Base-by-base conservation (phyloP, 768 basidiomycete genomes). In the Xerocomellus chrysenteron region DNA sequence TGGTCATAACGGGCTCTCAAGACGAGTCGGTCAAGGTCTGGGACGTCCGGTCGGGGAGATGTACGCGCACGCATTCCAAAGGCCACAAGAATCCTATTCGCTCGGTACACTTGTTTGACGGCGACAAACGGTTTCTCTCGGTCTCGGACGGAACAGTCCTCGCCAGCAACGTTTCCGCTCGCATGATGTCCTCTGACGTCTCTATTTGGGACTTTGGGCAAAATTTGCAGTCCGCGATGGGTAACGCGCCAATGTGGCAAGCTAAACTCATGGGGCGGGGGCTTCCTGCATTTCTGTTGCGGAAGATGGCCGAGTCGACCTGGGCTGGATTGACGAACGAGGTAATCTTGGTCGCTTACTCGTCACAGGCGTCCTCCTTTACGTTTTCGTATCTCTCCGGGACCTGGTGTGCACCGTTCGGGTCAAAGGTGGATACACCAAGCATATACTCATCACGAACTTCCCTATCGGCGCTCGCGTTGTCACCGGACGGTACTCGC, bases 21-120 rank as follows among this genome's bases (percentile, higher is more conserved):
- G 66, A 67, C 45, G 54, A 58, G 26, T 51, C 60, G 1, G 52
- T 67, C 36, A 65, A 63, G 21, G 28, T 67, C 16, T 67, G 66
- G 66, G 55, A 59, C 28, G 21, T 37, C 7, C 32, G 5, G 12
- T 49, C 64, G 4, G 64, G 64, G 17, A 42, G 16, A 5, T 56
- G 55, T 39, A 39, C 56, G 14, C 51, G 54, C 5, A 56, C 59
- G 17, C 13, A 54, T 16, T 44, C 56, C 7, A 57, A 56, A 40
- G 55, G 60, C 19, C 55, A 57, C 32, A 42, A 52, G 21, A 19
- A 35, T 2, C 5, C 3, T 4, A 16, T 61, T 19, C 45, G 50
- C 14, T 60, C 54, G n/a, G 54, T 60, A 30, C 52, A 24, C 40
- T 61, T 61, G 10, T 43, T 51, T 24, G 47, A 52, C 36, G 50